Evolutionary conservation across 2,329 filamentous ascomycete species (phyloP).

Genomic region (Cadophora malorum): DNA sequence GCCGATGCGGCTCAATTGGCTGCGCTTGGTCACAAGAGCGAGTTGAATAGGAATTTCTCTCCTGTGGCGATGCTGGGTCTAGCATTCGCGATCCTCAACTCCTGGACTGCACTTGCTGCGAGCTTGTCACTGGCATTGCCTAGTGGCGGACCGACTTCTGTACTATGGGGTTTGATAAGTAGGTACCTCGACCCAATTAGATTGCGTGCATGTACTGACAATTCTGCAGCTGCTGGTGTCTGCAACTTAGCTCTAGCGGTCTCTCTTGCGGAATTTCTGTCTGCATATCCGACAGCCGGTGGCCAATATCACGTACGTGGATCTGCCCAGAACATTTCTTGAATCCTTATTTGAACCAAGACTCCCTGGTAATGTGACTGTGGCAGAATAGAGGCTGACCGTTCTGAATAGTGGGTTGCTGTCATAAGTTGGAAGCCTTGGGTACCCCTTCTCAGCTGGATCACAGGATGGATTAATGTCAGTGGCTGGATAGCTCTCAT

Average conservation of each 20-base stretch:
- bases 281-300: constrained; percentile 60
- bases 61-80: constrained; percentile 64
- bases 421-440: constrained; percentile 57
- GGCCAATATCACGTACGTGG: constrained; percentile 55
- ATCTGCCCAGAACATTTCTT: background rate
- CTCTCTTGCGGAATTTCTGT: constrained; percentile 63
- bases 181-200: constrained; percentile 40
- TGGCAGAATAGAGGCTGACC: background rate
- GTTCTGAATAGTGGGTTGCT: constrained; percentile 54
- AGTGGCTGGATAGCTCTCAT: constrained; percentile 54
- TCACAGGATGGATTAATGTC: constrained; percentile 56
- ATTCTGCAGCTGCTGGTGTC: constrained; percentile 58
- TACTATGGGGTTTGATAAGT: constrained; percentile 74
- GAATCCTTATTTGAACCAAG: no score
- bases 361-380: background rate
- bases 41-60: constrained; percentile 62
- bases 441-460: constrained; percentile 51
- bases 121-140: constrained; percentile 61
- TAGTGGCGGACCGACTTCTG: constrained; percentile 72
- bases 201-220: constrained; percentile 56
- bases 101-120: constrained; percentile 61
- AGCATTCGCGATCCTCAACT: constrained; percentile 63
- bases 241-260: constrained; percentile 60
- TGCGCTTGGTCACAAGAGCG: constrained; percentile 54
- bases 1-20: constrained; percentile 52